Evolutionary conservation across 2,329 filamentous ascomycete species (phyloP).

Genomic region (Trichoderma breve): DNA sequence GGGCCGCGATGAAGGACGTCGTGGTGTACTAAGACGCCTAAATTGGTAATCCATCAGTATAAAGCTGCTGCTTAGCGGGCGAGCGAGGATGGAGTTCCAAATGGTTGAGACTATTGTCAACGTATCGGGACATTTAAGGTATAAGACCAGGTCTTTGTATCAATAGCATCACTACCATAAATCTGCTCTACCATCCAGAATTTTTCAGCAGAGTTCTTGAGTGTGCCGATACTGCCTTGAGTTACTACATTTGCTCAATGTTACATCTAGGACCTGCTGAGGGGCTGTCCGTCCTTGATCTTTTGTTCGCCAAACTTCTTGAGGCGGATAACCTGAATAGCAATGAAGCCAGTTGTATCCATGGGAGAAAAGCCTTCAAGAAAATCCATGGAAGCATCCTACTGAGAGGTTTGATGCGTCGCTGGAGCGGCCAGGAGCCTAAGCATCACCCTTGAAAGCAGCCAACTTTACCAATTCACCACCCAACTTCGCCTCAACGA

Average conservation of each 20-base stretch:
- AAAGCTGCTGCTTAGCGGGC: too few species aligned
- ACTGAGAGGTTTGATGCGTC: slow-evolving; percentile 47
- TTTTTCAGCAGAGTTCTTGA: not conserved
- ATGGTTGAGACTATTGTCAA: too few species aligned
- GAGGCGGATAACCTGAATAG: slow-evolving; percentile 65
- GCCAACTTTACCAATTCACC: slow-evolving; percentile 27
- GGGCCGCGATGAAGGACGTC: too few species aligned
- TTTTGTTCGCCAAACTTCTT: slow-evolving; percentile 45
- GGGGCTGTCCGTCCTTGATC: slow-evolving; percentile 31
- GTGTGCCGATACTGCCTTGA: not conserved
- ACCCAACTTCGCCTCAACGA: not conserved
- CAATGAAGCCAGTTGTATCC: slow-evolving; percentile 66
- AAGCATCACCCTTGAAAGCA: slow-evolving; percentile 49
- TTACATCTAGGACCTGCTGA: not conserved
- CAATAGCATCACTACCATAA: too few species aligned
- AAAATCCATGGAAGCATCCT: slow-evolving; percentile 51
- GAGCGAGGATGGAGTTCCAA: too few species aligned
- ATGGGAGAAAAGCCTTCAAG: slow-evolving; percentile 49
- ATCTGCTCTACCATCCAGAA: too few species aligned
- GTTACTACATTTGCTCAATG: not conserved
- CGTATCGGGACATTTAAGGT: too few species aligned
- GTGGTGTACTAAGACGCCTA: too few species aligned
- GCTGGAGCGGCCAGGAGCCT: slow-evolving; percentile 46
- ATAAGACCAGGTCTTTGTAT: too few species aligned
- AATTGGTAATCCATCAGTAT: too few species aligned